These are phyloP conservation scores for Handroanthus guayacan DNA, from an alignment of 257 asterid genomes.

Conservation along the genomic window DNA sequence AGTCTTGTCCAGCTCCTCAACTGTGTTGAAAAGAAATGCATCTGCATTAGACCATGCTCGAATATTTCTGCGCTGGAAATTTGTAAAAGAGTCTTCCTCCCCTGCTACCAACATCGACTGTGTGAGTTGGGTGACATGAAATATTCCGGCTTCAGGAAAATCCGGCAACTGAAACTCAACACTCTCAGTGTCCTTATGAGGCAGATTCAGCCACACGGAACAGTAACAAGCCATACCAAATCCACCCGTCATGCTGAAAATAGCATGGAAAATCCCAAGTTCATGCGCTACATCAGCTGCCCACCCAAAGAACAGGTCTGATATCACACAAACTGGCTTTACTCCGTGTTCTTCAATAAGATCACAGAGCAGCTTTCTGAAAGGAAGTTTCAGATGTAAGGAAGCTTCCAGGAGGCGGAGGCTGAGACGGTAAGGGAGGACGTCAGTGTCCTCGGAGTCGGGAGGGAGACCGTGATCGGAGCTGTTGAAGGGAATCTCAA, in stretches of 20 bases:
- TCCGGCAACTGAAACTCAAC: slow-evolving; percentile 65
- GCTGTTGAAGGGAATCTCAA: slow-evolving; percentile 58
- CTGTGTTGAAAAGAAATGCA: slow-evolving; percentile 60
- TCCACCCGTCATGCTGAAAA: slow-evolving; percentile 58
- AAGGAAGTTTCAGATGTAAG: slow-evolving; percentile 41
- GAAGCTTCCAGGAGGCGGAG: slow-evolving; percentile 51
- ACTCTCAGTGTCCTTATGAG: slow-evolving; percentile 44
- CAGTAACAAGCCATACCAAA: slow-evolving; percentile 70
- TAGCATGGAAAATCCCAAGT: slow-evolving; percentile 54
- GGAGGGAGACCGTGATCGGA: slow-evolving; percentile 64
- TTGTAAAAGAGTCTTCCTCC: slow-evolving; percentile 49
- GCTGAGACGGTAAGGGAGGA: slow-evolving; percentile 49
- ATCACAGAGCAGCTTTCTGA: slow-evolving; percentile 38
- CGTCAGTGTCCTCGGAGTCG: slow-evolving; percentile 51
- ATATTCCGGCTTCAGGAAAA: slow-evolving; percentile 62
- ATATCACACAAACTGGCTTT: slow-evolving; percentile 55
- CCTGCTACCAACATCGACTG: slow-evolving; percentile 46
- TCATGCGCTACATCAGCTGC: slow-evolving; percentile 57
- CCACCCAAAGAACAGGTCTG: slow-evolving; percentile 68
- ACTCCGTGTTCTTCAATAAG: slow-evolving; percentile 34
- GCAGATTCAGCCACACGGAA: slow-evolving; percentile 65
- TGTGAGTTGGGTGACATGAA: slow-evolving; percentile 59
- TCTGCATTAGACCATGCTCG: slow-evolving; percentile 55
- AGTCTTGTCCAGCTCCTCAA: slow-evolving; percentile 53
- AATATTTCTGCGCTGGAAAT: slow-evolving; percentile 47